These are phyloP conservation scores for Articulospora tetracladia DNA, from an alignment of 495 filamentous ascomycete species.

Conservation along the genomic window DNA sequence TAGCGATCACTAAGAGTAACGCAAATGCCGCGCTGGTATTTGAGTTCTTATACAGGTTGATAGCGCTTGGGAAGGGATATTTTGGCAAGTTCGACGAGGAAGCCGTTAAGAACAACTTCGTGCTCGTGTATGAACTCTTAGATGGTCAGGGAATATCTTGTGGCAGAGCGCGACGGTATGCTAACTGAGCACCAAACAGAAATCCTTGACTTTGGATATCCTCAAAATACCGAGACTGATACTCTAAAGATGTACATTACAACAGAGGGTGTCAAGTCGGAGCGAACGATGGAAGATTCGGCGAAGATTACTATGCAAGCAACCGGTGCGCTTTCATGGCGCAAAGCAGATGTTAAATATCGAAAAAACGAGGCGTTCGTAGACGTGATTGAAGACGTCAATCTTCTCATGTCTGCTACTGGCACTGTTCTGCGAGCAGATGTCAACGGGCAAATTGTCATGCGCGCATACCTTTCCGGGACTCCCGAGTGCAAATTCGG, in stretches of 20 bases:
- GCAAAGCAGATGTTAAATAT: constrained; percentile 95
- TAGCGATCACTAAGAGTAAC: constrained; percentile 98
- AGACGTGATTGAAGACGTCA: constrained; percentile 99
- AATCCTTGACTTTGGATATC: constrained; percentile 98
- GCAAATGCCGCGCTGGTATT: constrained; percentile 98
- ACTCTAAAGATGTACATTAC: constrained; percentile 99
- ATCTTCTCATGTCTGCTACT: constrained; percentile 95
- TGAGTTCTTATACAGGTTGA: constrained; percentile 93
- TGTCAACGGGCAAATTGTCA: constrained; percentile 95
- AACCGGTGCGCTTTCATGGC: constrained; percentile 94
- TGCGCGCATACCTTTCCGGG: constrained; percentile 96
- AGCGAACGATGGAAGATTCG: constrained; percentile 86
- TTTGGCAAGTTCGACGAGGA: constrained; percentile 99
- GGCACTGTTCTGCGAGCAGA: constrained; percentile 95
- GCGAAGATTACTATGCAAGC: constrained; percentile 99
- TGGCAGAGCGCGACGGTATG: too few relatives aligned
- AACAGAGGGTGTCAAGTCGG: constrained; percentile 96
- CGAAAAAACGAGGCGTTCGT: constrained; percentile 99
- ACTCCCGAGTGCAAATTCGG: constrained; percentile 99
- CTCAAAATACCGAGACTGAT: constrained; percentile 98
- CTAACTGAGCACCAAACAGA: constrained; percentile 47
- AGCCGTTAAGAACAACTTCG: constrained; percentile 99
- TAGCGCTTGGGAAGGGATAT: constrained; percentile 87
- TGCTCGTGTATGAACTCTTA: constrained; percentile 94
- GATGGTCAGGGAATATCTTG: constrained; percentile 60